These are phyloP conservation scores for Saururus chinensis DNA, from an alignment of 164 flowering plant species.

Conservation along the genomic window DNA sequence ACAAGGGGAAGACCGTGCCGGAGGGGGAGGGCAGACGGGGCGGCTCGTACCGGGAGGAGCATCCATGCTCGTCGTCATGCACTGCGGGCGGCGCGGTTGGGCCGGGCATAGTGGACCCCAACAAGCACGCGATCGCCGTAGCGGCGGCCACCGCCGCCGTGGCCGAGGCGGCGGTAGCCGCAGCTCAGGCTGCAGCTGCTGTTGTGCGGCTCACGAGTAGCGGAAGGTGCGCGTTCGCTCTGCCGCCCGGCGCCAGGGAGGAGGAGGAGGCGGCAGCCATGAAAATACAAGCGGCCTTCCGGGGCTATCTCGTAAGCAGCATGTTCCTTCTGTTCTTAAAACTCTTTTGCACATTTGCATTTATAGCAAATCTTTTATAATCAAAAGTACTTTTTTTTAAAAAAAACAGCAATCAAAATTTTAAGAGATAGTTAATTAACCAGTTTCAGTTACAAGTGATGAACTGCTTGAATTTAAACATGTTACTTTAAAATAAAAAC, in stretches of 20 bases:
- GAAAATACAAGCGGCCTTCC: conserved; percentile 63
- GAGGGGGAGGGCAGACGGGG: neutral
- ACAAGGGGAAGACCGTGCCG: no score
- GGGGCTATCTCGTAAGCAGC: conserved; percentile 67
- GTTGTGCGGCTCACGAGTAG: conserved; percentile 47
- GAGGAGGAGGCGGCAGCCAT: conserved; percentile 42
- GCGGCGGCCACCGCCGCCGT: conserved; percentile 51
- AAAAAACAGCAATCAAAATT: no score
- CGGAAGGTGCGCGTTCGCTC: conserved; percentile 17
- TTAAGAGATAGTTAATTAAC: no score
- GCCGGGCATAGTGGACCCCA: conserved; percentile 15
- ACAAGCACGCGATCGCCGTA: conserved; percentile 52
- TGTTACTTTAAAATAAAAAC: no score
- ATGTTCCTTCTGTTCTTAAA: no score
- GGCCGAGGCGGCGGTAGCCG: conserved; percentile 51
- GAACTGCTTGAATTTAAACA: no score
- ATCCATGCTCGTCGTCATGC: neutral
- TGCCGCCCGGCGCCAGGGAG: conserved; percentile 7
- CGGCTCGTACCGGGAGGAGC: conserved; percentile 6
- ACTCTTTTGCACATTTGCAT: no score
- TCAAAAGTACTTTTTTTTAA: no score
- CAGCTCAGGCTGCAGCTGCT: conserved; percentile 50
- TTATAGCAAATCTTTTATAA: no score
- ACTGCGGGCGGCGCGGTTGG: conserved; percentile 1
- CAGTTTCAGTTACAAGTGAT: no score